Evolutionary conservation across 2,329 filamentous ascomycete genomes (phyloP).

Genomic region (Lachnellula hyalina): DNA sequence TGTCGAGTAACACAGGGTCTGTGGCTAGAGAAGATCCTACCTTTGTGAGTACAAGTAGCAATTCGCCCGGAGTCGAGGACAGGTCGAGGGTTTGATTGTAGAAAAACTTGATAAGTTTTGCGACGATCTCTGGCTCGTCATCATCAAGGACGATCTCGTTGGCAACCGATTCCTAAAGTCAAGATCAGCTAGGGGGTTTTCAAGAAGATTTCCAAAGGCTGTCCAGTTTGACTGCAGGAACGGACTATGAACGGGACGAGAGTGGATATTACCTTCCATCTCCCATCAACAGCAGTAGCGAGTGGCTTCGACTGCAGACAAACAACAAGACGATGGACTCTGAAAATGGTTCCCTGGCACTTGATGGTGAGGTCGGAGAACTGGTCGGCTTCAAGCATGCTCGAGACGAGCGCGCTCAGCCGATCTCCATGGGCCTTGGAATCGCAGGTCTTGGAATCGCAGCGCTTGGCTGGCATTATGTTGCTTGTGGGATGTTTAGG

Average conservation of each 20-base stretch:
- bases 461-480: neutral
- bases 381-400: neutral
- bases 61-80: neutral
- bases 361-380: slow-evolving; percentile 7
- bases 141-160: slow-evolving; percentile 50
- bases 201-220: too few species aligned
- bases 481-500: too few species aligned
- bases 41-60: neutral
- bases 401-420: neutral
- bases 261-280: slow-evolving; percentile 9
- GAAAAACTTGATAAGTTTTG: slow-evolving; percentile 72
- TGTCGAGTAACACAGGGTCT: too few species aligned
- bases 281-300: slow-evolving; percentile 13
- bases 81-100: slow-evolving; percentile 40
- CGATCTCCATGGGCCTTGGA: neutral
- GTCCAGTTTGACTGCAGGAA: neutral
- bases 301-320: slow-evolving; percentile 20
- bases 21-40: neutral
- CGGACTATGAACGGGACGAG: neutral
- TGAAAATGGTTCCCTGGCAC: slow-evolving; percentile 5
- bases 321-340: slow-evolving; percentile 17
- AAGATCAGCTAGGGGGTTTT: too few species aligned
- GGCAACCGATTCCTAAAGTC: slow-evolving; percentile 6
- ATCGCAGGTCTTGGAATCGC: neutral
- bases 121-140: slow-evolving; percentile 65